Base-by-base conservation (phyloP, 2,329 filamentous ascomycete genomes). In the Fusarium clavum region DNA sequence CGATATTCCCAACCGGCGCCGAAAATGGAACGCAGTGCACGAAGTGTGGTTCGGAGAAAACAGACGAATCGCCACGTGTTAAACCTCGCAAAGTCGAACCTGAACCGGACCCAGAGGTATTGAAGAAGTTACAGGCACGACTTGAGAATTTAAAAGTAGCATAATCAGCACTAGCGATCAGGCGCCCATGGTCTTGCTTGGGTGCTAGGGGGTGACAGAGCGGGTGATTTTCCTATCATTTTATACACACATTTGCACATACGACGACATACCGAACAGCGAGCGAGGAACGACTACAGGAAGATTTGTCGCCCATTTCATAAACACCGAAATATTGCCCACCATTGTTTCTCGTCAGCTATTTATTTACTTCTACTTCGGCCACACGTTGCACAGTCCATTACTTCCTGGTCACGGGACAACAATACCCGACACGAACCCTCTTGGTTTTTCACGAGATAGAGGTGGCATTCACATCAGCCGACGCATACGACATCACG, bases 31-130 rank as follows among this genome's bases (percentile, higher is more conserved):
- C 83, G 8, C 80, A 80, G 38, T 94, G 91, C 80, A 79, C 79
- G 48, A 85, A 84, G 18, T 94, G 91, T 74, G 82, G 84, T 3
- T 86, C 91, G 73, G 79, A 84, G 64, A 88, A 89, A 70, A 90
- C 90, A 73, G 79, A 83, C 4, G 81, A 84, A 56, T 92, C 90
- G 74, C 83, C 84, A 18, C 84, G 91, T 52, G 83, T 85, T 63
- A 85, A 85, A 60, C 86, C 88, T 16, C 87, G 85, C 71, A 89
- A 87, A 75, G 83, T 88, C 29, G 88, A 91, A 57, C 87, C 86
- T 1, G 84, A 86, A 72, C 87, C 86, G 4, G 88, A 92, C 74
- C 88, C 88, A 1, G 87, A 88, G 13, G 79, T 92, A 8, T 73
- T 91, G 57, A 84, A 83, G 74, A 83, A 81, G 49, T 81, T 92